Evolutionary conservation across 306 rosid genomes (phyloP).

Genomic region (Cicer bijugum): DNA sequence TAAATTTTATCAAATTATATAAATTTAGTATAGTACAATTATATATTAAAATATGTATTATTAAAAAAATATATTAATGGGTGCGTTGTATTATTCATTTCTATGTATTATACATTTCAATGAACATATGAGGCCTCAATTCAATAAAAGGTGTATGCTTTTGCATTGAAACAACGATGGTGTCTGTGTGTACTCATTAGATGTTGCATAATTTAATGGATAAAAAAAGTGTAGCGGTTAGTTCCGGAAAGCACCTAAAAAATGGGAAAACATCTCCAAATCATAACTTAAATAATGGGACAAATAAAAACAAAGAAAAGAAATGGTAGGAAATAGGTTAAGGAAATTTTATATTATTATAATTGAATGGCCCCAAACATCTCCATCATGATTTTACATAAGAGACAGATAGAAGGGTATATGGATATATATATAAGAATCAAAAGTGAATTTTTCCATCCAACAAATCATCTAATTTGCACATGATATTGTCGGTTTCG

Average conservation of each 20-base stretch:
- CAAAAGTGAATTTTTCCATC: slow-evolving; percentile 38
- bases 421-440: slow-evolving; percentile 20
- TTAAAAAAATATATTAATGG: too few species aligned
- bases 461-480: slow-evolving; percentile 51
- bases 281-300: slow-evolving; percentile 38
- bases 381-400: slow-evolving; percentile 43
- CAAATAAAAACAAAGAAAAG: slow-evolving; percentile 42
- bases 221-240: slow-evolving; percentile 1
- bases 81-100: too few species aligned
- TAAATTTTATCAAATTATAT: too few species aligned
- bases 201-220: slow-evolving; percentile 32
- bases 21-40: too few species aligned
- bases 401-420: slow-evolving; percentile 50
- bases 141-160: background rate
- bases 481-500: slow-evolving; percentile 60
- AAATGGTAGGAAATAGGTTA: slow-evolving; percentile 36
- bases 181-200: slow-evolving; percentile 11
- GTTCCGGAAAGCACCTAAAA: slow-evolving; percentile 32
- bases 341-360: slow-evolving; percentile 24
- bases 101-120: too few species aligned
- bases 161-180: background rate
- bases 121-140: background rate
- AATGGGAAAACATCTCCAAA: slow-evolving; percentile 21
- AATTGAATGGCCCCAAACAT: slow-evolving; percentile 47
- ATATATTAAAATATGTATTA: too few species aligned